Evolutionary conservation across 1,139 yeast genomes (phyloP), one percentile per base, ranked within the genome.

Genomic region (Geotrichum reessii): DNA sequence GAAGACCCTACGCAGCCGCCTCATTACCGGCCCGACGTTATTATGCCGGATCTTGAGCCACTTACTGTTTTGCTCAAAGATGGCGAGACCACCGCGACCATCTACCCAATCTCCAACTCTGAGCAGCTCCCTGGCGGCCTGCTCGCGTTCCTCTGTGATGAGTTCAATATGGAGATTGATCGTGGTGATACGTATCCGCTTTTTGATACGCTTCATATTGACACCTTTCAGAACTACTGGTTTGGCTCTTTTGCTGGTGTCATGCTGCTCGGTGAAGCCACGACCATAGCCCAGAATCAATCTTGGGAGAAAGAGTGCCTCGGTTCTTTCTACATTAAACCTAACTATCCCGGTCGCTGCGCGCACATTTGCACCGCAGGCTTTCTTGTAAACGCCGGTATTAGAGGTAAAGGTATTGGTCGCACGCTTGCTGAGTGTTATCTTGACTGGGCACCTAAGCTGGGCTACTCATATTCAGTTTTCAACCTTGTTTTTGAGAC

Each of bases 361-460:
- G 83, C 95, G 0, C 98, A 92, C 71, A 86, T 93, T n/a, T 91
- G 96, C 66, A 89, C 96, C 0, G 96, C 90, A 1, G 87, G 86
- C 37, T 88, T 93, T 65, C 75, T 93, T 57, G 98, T 93, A 1
- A 90, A 91, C 71, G 95, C 96, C 1, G 96, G 96, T 62, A 88
- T 88, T 63, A 75, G 99, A 65, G 93, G 95, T n/a, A 87, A 86
- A 69, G 97, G 98, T 3, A 87, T 93, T 50, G 99, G 99, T 3
- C 77, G 85, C 60, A 87, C 95, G 0, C 72, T 93, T 63, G 85
- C 90, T 11, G 95, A 89, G 66, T 86, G 95, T 64, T 90, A 83
- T 66, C 71, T 91, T 28, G 90, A 86, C 63, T 93, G 98, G 98
- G 91, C 97, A 0, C 95, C 95, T 4, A 77, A 84, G 62, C 76